Evolutionary conservation across 2,329 filamentous ascomycete species (phyloP), one percentile per base, ranked within the genome.

Genomic region (Claviceps africana): DNA sequence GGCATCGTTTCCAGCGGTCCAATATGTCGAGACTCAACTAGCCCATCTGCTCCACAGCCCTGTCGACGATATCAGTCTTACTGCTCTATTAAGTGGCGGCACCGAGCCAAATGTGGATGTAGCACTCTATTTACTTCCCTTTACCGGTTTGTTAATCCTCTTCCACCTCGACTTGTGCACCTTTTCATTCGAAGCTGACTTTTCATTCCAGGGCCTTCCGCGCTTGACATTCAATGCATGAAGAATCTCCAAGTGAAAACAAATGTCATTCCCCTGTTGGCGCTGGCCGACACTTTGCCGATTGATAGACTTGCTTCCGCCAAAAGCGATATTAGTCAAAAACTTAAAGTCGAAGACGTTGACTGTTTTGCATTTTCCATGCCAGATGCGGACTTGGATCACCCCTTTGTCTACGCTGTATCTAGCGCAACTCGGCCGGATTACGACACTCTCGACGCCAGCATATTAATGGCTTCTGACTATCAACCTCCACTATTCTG

Each of bases 391-490:
- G 53, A 55, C 44, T 60, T 63, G 39, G 56, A 64, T 48, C 60
- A 66, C 1, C 64, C 65, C 13, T 70, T 71, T 54, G 80, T 83
- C 2, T 94, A 87, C 62, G 81, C 87, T 0, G 76, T 95, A 21
- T 96, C 91, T 1, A 93, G 86, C 21, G 78, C 79, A 13, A 73
- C 79, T 25, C 79, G 77, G 1, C 78, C 79, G 22, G 88, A 96
- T 60, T 71, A 81, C 55, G 88, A 95, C 40, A 81, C 77, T 44
- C 94, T 97, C 83, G 91, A 97, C 64, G 91, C 90, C 19, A 95
- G 88, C 61, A 73, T 95, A 0, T 76, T 97, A 19, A 97, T 97
- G 91, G 89, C 83, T 52, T 84, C 90, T 1, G 86, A 93, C 60
- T 97, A 96, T 63, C 73, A 93, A 15, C 84, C 88, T 55, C 91